Percentiles rank a stretch among this genome's conserved stretches.
phyloP scores from a whole-genome alignment of 208 protist species.

The Leishmania gerbilli region DNA sequence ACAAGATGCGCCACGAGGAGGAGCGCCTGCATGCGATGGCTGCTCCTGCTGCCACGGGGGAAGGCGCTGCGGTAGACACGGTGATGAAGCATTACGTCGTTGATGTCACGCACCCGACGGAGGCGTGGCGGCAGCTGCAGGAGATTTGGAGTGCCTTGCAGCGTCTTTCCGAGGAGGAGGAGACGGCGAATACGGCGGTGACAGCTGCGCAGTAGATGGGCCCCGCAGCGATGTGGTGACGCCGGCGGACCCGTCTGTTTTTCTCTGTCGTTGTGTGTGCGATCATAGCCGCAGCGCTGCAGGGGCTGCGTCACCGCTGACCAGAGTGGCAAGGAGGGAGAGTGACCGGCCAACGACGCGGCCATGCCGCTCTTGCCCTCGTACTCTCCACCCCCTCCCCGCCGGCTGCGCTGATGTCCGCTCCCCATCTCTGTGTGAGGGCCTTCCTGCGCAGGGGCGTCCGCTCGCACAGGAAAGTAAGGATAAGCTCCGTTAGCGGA shows the following conservation, averaged over 20 bases:
- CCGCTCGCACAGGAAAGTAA: no score
- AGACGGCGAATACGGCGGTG: not conserved
- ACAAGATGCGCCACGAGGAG: slow-evolving; percentile 45
- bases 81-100: slow-evolving; percentile 64
- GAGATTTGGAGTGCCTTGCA: slow-evolving; percentile 64
- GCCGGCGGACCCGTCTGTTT: not conserved
- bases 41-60: not conserved
- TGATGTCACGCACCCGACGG: slow-evolving; percentile 59
- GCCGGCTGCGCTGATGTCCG: not conserved
- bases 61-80: slow-evolving; percentile 6
- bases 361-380: not conserved
- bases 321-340: not conserved
- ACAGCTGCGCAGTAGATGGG: not conserved
- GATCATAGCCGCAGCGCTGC: not conserved
- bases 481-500: not conserved
- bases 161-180: slow-evolving; percentile 12
- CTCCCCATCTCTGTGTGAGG: not conserved
- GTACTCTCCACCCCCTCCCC: not conserved
- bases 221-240: not conserved
- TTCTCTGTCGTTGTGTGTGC: not conserved
- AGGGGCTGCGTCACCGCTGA: not conserved
- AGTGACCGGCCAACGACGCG: not conserved
- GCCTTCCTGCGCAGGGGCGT: not conserved
- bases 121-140: slow-evolving; percentile 49
- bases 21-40: slow-evolving; percentile 24